A percentile compares a stretch with the other conserved stretches of the same genome.
These are phyloP conservation scores for Caryopteris hybrid DNA, from an alignment of 305 asterid species.

Conservation along the genomic window DNA sequence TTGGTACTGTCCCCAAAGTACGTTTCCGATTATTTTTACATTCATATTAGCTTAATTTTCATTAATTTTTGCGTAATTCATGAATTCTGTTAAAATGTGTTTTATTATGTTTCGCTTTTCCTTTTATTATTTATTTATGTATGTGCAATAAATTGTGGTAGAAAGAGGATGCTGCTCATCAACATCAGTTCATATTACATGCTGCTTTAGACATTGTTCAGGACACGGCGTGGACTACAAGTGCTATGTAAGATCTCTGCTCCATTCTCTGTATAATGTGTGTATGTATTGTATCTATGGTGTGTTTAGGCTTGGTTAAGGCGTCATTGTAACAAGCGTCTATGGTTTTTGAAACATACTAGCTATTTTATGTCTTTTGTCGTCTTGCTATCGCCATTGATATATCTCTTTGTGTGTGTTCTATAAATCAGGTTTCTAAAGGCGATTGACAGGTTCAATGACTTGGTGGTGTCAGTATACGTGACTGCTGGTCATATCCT, in stretches of 20 bases:
- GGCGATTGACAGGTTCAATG: conserved; percentile 74
- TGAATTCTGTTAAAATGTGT: neutral
- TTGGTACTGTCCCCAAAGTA: conserved; percentile 84
- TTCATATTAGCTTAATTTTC: neutral
- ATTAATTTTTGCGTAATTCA: neutral
- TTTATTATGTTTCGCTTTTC: neutral
- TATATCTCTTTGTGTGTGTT: conserved; percentile 1
- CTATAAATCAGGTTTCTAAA: conserved; percentile 43
- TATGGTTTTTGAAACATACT: neutral
- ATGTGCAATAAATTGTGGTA: conserved; percentile 20
- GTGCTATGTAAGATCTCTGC: conserved; percentile 74
- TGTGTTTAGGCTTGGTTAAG: neutral
- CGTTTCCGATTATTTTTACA: neutral
- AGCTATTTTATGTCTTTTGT: neutral
- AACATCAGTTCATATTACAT: conserved; percentile 88
- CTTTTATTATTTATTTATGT: neutral
- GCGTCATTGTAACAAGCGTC: neutral
- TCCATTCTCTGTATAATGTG: neutral
- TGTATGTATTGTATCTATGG: neutral
- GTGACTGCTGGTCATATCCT: conserved; percentile 99
- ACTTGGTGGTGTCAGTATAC: conserved; percentile 84
- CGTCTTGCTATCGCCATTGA: conserved; percentile 3
- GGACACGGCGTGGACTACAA: conserved; percentile 93
- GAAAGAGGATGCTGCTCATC: conserved; percentile 98
- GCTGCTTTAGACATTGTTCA: conserved; percentile 91